A percentile compares a stretch with the other conserved stretches of the same genome.
Evolutionary conservation across 106 monocot genomes (phyloP).

Genomic region (Ottelia alismoides): DNA sequence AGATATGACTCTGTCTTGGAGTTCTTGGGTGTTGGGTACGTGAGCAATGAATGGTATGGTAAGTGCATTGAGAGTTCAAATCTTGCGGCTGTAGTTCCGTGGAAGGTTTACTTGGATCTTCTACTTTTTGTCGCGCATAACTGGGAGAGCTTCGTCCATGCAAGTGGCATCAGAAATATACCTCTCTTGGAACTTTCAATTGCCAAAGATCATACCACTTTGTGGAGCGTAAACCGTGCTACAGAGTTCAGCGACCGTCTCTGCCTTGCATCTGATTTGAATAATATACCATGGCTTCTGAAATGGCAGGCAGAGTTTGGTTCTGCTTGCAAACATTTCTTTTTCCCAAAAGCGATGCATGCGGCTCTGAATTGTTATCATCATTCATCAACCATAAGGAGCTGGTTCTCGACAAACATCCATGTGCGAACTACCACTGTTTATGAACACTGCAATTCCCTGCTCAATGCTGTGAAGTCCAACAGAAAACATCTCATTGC

Average conservation of each 20-base stretch:
- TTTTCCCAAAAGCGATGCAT: conserved; percentile 1
- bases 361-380: not conserved
- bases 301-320: conserved; percentile 8
- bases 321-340: not conserved
- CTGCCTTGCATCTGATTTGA: not conserved
- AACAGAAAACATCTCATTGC: conserved; percentile 14
- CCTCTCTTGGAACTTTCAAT: not conserved
- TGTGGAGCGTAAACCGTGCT: not conserved
- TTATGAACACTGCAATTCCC: conserved; percentile 1
- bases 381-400: conserved; percentile 13
- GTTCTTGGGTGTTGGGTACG: conserved; percentile 5
- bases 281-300: not conserved
- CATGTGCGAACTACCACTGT: conserved; percentile 5
- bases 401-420: conserved; percentile 24
- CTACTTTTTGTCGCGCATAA: conserved; percentile 1
- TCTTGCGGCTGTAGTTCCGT: not conserved
- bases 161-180: not conserved
- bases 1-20: not conserved
- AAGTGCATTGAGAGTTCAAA: conserved; percentile 9
- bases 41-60: conserved; percentile 4
- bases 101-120: conserved; percentile 2
- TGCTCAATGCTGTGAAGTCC: conserved; percentile 13
- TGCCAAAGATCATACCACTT: not conserved
- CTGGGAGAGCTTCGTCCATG: not conserved
- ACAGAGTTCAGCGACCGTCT: not conserved